Base-by-base conservation (phyloP, 2,329 filamentous ascomycete species). In the Sporothrix globosa region DNA sequence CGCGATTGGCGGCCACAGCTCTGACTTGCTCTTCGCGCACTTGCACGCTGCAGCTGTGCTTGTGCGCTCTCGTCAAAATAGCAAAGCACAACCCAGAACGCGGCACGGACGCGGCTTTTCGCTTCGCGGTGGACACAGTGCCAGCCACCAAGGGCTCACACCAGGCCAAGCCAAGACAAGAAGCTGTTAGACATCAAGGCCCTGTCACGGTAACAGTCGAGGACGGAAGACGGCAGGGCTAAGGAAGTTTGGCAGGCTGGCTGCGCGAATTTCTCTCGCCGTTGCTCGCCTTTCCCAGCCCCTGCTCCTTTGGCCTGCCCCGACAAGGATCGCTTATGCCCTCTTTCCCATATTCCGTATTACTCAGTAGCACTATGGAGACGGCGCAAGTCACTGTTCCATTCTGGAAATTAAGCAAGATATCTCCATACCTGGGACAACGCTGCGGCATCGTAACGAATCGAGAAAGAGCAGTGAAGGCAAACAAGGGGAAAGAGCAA, bases 231-330 rank as follows among this genome's bases (percentile, higher is more conserved):
- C 67, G 69, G 71, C 69, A 72, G 52, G 34, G 44, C 56, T 65
- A 61, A 34, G 41, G 44, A 54, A 9, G 39, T 50, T 21, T 48
- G 48, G 67, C 27, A 10, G 50, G 17, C 58, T 13, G 66, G 54
- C 65, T 72, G 71, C 71, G 71, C 71, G 71, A 72, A 73, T 72
- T 73, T 72, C 69, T 4, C 46, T 53, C n/a, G 56, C 34, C 34
- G n/a, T 27, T 27, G 58, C 21, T 61, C 56, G 53, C 39, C 67
- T 71, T 21, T 68, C 24, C 46, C n/a, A 27, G 21, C 39, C 39
- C 66, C 66, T 67, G 46, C n/a, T 27, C 44, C 7, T 48, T 30
- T 46, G 58, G 34, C 30, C n/a, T 27, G 34, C 53, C 34, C 24
- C 27, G 67, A 69, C 70, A 71, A 67, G 70, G 70, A 72, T 73